Conservation (phyloP, 2,329 filamentous ascomycete species). For the Pseudofabraea citricarpa region DNA sequence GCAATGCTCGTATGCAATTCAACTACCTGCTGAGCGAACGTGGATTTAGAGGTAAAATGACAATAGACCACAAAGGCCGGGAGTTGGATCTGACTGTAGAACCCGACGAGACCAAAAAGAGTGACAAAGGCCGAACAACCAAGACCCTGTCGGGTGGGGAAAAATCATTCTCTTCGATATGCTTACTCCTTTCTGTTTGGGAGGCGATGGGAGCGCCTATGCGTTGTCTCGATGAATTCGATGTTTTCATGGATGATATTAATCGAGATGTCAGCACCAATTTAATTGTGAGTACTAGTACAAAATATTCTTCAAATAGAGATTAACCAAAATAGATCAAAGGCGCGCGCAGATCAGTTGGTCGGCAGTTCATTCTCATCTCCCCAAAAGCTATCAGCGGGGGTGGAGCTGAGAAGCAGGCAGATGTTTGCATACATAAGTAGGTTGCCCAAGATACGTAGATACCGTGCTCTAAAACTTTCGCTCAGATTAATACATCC, state of each 20-base stretch:
- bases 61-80: constrained; percentile 71
- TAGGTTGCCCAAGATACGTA: too few species aligned
- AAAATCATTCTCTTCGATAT: constrained; percentile 97
- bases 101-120: constrained; percentile 64
- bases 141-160: constrained; percentile 94
- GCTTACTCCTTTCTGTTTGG: constrained; percentile 88
- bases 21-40: constrained; percentile 84
- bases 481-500: too few species aligned
- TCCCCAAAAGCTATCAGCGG: constrained; percentile 80
- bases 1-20: constrained; percentile 81
- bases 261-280: constrained; percentile 91
- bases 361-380: constrained; percentile 92
- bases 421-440: constrained; percentile 77
- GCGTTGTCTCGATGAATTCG: constrained; percentile 93
- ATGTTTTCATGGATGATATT: constrained; percentile 98
- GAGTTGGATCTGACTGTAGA: constrained; percentile 74
- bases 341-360: constrained; percentile 80
- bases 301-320: constrained; percentile 1
- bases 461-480: too few species aligned
- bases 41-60: constrained; percentile 77
- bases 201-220: constrained; percentile 97
- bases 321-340: constrained; percentile 53
- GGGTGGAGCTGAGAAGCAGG: constrained; percentile 49
- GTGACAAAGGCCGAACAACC: constrained; percentile 70
- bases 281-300: constrained; percentile 68